phyloP scores from a whole-genome alignment of 2,329 filamentous ascomycete species.

The Aureobasidium vineae region DNA sequence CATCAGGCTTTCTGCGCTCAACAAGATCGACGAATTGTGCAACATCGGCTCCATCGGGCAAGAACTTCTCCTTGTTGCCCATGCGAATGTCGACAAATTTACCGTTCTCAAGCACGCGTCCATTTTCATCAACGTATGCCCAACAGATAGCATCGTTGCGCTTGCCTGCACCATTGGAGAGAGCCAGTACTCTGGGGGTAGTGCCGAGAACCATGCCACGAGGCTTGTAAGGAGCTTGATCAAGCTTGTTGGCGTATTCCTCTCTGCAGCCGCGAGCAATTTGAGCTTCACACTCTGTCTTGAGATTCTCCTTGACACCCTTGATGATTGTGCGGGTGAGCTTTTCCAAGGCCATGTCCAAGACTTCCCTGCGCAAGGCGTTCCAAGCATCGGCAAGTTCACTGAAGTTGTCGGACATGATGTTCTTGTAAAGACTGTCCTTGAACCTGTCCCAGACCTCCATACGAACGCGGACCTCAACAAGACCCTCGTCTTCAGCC shows the following conservation, averaged over 20 bases:
- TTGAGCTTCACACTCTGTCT: slow-evolving; percentile 90
- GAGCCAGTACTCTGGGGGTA: slow-evolving; percentile 76
- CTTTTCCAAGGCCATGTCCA: slow-evolving; percentile 77
- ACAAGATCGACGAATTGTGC: slow-evolving; percentile 76
- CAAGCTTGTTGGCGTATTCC: slow-evolving; percentile 82
- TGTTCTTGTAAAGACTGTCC: slow-evolving; percentile 73
- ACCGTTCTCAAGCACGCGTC: slow-evolving; percentile 82
- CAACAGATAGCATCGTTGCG: slow-evolving; percentile 80
- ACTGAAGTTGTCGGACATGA: slow-evolving; percentile 93
- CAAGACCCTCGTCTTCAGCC: slow-evolving; percentile 87
- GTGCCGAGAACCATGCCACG: slow-evolving; percentile 90
- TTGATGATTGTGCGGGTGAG: slow-evolving; percentile 82
- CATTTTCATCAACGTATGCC: slow-evolving; percentile 92
- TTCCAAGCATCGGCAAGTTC: slow-evolving; percentile 97
- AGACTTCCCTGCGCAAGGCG: slow-evolving; percentile 75
- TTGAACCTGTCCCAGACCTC: slow-evolving; percentile 74
- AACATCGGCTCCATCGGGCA: slow-evolving; percentile 63
- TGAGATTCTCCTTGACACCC: slow-evolving; percentile 90
- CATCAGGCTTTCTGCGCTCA: slow-evolving; percentile 77
- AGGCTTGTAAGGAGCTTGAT: slow-evolving; percentile 94
- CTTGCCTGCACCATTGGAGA: slow-evolving; percentile 82
- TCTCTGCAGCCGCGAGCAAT: slow-evolving; percentile 86
- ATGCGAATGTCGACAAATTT: slow-evolving; percentile 75
- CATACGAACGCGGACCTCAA: slow-evolving; percentile 79
- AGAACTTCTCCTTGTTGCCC: slow-evolving; percentile 63